Evolutionary conservation across 805 yeast genomes (phyloP).

Genomic region (Candida tibetensis): DNA sequence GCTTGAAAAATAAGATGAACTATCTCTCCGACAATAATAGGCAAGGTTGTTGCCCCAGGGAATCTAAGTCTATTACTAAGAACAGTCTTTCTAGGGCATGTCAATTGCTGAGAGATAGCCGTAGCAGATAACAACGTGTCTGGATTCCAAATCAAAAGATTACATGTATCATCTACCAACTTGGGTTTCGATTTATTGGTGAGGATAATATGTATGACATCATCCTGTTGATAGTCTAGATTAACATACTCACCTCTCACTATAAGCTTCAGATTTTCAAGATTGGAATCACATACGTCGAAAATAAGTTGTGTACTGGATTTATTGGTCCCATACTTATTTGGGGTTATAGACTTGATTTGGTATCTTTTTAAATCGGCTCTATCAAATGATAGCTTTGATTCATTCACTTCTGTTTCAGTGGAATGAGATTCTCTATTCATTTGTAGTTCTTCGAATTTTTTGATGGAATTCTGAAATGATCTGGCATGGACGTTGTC

Average conservation of each 20-base stretch:
- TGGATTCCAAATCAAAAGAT: conserved; percentile 78
- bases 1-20: conserved; percentile 74
- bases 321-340: conserved; percentile 27
- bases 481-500: conserved; percentile 14
- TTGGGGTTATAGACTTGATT: conserved; percentile 32
- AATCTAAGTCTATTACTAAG: conserved; percentile 53
- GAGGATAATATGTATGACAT: conserved; percentile 62
- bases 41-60: conserved; percentile 63
- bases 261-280: conserved; percentile 38
- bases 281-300: conserved; percentile 45
- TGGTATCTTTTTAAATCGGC: conserved; percentile 49
- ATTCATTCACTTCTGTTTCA: conserved; percentile 2
- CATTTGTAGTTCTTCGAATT: conserved; percentile 6
- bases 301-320: conserved; percentile 49
- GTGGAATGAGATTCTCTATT: background rate
- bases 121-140: conserved; percentile 83
- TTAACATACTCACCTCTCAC: conserved; percentile 62
- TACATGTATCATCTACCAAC: conserved; percentile 53
- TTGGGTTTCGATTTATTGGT: conserved; percentile 36
- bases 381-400: conserved; percentile 39
- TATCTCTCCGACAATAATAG: conserved; percentile 75
- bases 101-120: conserved; percentile 67
- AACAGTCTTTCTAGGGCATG: conserved; percentile 71
- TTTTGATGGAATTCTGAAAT: conserved; percentile 9
- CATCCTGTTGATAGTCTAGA: conserved; percentile 47